These are phyloP conservation scores for Chytriomyces hyalinus DNA, from an alignment of 192 early-diverging fungal genomes.

Conservation along the genomic window DNA sequence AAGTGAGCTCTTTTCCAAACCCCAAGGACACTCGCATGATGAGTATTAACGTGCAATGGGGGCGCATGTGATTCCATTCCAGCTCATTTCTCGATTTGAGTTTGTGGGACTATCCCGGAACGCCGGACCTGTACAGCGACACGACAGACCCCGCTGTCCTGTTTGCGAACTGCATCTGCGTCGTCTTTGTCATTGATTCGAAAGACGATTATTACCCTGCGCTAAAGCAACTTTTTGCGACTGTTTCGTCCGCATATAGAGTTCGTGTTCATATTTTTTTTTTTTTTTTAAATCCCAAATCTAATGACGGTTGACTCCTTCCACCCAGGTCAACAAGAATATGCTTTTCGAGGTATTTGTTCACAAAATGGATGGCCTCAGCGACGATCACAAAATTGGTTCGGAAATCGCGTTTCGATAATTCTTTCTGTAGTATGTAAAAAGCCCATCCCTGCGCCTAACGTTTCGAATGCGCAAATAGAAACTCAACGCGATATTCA, in stretches of 20 bases:
- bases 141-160: conserved; percentile 34
- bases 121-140: conserved; percentile 80
- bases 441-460: not conserved
- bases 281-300: not conserved
- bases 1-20: conserved; percentile 60
- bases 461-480: conserved; percentile 1
- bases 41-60: not conserved
- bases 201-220: conserved; percentile 91
- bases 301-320: not conserved
- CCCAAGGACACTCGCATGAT: conserved; percentile 6
- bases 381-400: conserved; percentile 95
- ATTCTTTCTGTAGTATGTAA: not conserved
- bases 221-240: conserved; percentile 72
- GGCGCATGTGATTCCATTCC: not conserved
- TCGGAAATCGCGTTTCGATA: not conserved
- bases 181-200: conserved; percentile 95
- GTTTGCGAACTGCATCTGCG: conserved; percentile 59
- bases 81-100: conserved; percentile 84
- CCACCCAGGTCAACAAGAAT: conserved; percentile 67
- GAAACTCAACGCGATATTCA: conserved; percentile 96
- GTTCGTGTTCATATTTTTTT: not conserved
- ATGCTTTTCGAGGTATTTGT: conserved; percentile 94
- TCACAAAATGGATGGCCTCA: conserved; percentile 95
- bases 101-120: conserved; percentile 92
- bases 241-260: conserved; percentile 74